These are phyloP conservation scores for Sicyos baderoa DNA, from an alignment of 306 rosid genomes.

Conservation along the genomic window DNA sequence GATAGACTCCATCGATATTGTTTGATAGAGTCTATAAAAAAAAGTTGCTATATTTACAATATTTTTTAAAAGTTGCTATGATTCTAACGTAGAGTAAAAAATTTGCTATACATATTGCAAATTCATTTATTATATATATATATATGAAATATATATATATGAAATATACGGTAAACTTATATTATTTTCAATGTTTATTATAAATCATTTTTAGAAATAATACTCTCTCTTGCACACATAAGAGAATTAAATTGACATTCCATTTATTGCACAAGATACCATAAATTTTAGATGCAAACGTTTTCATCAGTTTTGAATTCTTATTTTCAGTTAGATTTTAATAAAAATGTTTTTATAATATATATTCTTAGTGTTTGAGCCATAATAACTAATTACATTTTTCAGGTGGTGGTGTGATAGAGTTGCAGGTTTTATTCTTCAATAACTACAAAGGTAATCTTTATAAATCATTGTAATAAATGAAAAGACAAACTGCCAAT, in stretches of 20 bases:
- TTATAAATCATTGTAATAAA: slow-evolving; percentile 12
- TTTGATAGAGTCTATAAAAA: too few species aligned
- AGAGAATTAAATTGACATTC: background rate
- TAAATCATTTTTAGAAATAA: background rate
- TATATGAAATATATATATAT: too few species aligned
- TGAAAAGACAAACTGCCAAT: slow-evolving; percentile 10
- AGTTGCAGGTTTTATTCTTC: slow-evolving; percentile 14
- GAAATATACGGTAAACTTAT: too few species aligned
- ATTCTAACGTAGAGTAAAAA: too few species aligned
- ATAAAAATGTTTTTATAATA: background rate
- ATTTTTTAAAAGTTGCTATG: too few species aligned
- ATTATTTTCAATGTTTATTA: background rate
- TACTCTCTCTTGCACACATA: background rate
- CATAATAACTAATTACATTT: slow-evolving; percentile 2
- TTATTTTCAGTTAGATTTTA: background rate
- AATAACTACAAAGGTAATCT: slow-evolving; percentile 6
- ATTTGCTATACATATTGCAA: too few species aligned
- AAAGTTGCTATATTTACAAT: too few species aligned
- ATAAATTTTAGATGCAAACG: background rate
- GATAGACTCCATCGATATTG: too few species aligned
- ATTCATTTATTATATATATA: too few species aligned
- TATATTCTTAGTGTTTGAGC: background rate
- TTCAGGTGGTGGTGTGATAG: slow-evolving; percentile 11
- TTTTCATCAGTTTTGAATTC: background rate
- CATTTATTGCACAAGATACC: slow-evolving; percentile 17